Conservation (phyloP, 208 protist species). For the Leishmania aethiopica region DNA sequence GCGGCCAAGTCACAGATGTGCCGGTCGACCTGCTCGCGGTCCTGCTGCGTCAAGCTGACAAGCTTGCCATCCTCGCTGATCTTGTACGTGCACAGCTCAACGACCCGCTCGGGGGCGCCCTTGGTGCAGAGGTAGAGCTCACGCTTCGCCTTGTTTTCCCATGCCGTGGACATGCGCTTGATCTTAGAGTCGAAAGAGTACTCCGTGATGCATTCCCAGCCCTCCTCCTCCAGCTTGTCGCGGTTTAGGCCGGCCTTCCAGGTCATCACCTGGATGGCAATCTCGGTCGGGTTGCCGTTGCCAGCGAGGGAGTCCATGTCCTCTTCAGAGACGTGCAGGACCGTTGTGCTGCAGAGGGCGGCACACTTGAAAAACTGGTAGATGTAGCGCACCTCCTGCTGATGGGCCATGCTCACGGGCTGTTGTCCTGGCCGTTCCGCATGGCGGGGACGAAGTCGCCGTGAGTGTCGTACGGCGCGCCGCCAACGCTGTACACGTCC, state of each 20-base stretch:
- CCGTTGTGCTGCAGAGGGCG: slow-evolving; percentile 79
- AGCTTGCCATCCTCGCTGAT: slow-evolving; percentile 44
- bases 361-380: slow-evolving; percentile 82
- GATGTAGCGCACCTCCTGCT: slow-evolving; percentile 46
- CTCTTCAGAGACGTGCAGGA: slow-evolving; percentile 56
- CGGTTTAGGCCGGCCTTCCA: slow-evolving; percentile 82
- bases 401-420: slow-evolving; percentile 42
- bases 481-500: slow-evolving; percentile 64
- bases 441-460: slow-evolving; percentile 63
- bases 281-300: slow-evolving; percentile 88
- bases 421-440: slow-evolving; percentile 37
- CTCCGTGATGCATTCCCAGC: slow-evolving; percentile 81
- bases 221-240: slow-evolving; percentile 63
- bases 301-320: slow-evolving; percentile 70
- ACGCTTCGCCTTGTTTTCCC: slow-evolving; percentile 57
- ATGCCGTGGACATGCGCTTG: slow-evolving; percentile 89
- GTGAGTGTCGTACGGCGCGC: slow-evolving; percentile 74
- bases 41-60: slow-evolving; percentile 40
- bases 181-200: slow-evolving; percentile 89
- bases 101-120: slow-evolving; percentile 85
- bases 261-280: slow-evolving; percentile 91
- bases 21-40: slow-evolving; percentile 43
- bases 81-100: slow-evolving; percentile 71
- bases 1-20: slow-evolving; percentile 68
- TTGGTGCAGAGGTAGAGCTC: slow-evolving; percentile 87